Evolutionary conservation across 2,329 filamentous ascomycete genomes (phyloP).

Genomic region (Ophiognomonia clavigignenti-juglandacearum): DNA sequence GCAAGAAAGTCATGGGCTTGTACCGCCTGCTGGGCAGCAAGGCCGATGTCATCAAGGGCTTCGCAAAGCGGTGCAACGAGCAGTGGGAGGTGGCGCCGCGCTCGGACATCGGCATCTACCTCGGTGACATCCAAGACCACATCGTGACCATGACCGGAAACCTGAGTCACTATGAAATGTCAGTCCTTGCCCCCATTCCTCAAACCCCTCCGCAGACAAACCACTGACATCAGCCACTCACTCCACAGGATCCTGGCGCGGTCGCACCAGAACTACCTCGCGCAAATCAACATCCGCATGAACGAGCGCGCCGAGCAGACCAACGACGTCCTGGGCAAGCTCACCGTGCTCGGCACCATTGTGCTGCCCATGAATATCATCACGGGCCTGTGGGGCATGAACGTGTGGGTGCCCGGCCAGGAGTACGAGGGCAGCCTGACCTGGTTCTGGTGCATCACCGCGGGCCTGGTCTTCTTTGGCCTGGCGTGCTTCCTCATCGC

Average conservation of each 20-base stretch:
- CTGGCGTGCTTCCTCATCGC: slow-evolving; percentile 74
- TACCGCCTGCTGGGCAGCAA: slow-evolving; percentile 94
- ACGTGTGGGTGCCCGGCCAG: slow-evolving; percentile 92
- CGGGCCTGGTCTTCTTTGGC: slow-evolving; percentile 72
- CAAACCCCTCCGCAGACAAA: not conserved
- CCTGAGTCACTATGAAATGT: slow-evolving; percentile 94
- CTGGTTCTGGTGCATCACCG: slow-evolving; percentile 75
- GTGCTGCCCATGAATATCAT: slow-evolving; percentile 99
- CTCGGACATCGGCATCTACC: slow-evolving; percentile 93
- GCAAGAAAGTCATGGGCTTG: slow-evolving; percentile 95
- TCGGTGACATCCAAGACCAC: slow-evolving; percentile 98
- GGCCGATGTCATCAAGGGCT: slow-evolving; percentile 98
- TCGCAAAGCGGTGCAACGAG: slow-evolving; percentile 96
- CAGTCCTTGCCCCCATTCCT: slow-evolving; percentile 28
- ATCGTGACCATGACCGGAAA: slow-evolving; percentile 99
- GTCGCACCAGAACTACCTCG: slow-evolving; percentile 95
- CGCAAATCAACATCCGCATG: slow-evolving; percentile 98
- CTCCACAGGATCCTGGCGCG: slow-evolving; percentile 75
- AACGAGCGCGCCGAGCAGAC: slow-evolving; percentile 96
- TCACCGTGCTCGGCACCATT: slow-evolving; percentile 94
- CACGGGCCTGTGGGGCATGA: slow-evolving; percentile 98
- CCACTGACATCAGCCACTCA: not conserved
- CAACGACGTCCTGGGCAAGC: slow-evolving; percentile 86
- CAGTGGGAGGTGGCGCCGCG: slow-evolving; percentile 94
- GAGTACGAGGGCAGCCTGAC: slow-evolving; percentile 67